Percentiles rank a stretch among this genome's conserved stretches.
These are phyloP conservation scores for Ascobolus immersus DNA, from an alignment of 495 filamentous ascomycete species.

Conservation along the genomic window DNA sequence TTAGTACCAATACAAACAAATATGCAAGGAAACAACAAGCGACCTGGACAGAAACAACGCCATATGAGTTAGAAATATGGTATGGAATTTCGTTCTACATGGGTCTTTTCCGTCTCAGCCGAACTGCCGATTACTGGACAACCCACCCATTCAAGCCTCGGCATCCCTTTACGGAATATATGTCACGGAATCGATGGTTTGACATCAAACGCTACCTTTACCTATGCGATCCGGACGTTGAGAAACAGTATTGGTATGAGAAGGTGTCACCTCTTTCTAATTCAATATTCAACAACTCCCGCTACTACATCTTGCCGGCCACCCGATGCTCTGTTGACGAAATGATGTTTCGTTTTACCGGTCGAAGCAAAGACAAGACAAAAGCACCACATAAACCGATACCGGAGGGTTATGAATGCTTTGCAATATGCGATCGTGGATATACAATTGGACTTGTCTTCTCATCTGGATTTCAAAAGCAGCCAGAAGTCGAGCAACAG, in stretches of 20 bases:
- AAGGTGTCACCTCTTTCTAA: background rate
- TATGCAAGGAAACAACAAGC: no score
- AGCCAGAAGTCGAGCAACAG: background rate
- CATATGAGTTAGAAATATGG: slow-evolving; percentile 4
- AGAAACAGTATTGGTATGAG: background rate
- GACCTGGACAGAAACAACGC: background rate
- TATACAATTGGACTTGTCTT: background rate
- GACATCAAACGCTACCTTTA: background rate
- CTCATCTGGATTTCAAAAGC: background rate
- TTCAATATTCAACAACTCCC: background rate
- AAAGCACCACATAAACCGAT: slow-evolving; percentile 5
- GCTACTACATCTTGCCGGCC: background rate
- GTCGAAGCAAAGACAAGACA: slow-evolving; percentile 1
- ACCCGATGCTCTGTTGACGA: slow-evolving; percentile 4
- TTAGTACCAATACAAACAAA: no score
- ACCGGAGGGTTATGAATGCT: slow-evolving; percentile 2
- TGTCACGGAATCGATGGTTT: no score
- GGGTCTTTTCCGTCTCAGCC: no score
- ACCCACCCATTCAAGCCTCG: no score
- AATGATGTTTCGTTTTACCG: slow-evolving; percentile 6
- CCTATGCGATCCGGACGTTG: background rate
- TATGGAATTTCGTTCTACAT: slow-evolving; percentile 7
- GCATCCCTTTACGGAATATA: no score
- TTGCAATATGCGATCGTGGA: slow-evolving; percentile 1
- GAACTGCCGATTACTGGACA: no score